Percentiles rank a stretch among this genome's conserved stretches.
These are phyloP conservation scores for Choiromyces venosus DNA, from an alignment of 495 filamentous ascomycete species.

Conservation along the genomic window DNA sequence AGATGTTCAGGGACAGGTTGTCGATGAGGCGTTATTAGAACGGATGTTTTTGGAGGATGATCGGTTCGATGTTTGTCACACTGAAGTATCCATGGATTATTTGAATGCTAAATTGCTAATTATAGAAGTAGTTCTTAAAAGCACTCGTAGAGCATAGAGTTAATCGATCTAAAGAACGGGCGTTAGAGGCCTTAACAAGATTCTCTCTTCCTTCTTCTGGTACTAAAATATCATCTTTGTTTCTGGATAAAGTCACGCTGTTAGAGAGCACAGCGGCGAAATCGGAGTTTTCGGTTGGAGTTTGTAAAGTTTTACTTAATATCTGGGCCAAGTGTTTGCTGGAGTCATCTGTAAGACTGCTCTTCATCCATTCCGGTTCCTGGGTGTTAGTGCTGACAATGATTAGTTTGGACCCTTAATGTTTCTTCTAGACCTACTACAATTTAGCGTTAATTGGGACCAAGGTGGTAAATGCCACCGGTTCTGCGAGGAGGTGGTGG, in stretches of 20 bases:
- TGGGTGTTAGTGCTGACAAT: slow-evolving; percentile 23
- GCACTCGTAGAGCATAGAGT: slow-evolving; percentile 55
- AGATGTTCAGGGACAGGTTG: slow-evolving; percentile 16
- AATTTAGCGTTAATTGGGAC: slow-evolving; percentile 53
- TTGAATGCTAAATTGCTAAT: neutral
- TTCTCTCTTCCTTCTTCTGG: slow-evolving; percentile 54
- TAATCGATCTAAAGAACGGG: slow-evolving; percentile 48
- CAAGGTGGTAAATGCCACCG: slow-evolving; percentile 46
- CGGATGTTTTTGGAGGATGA: slow-evolving; percentile 42
- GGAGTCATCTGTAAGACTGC: slow-evolving; percentile 52
- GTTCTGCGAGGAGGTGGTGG: slow-evolving; percentile 52
- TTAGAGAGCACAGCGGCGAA: slow-evolving; percentile 40
- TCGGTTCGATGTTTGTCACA: slow-evolving; percentile 39
- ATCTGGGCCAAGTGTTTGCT: slow-evolving; percentile 60
- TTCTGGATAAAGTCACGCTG: slow-evolving; percentile 52
- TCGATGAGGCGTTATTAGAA: slow-evolving; percentile 41
- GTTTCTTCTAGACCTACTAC: slow-evolving; percentile 54
- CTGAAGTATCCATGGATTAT: neutral
- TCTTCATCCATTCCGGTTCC: slow-evolving; percentile 1
- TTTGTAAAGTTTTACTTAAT: slow-evolving; percentile 51
- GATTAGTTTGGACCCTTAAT: slow-evolving; percentile 52
- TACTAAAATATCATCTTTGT: slow-evolving; percentile 52
- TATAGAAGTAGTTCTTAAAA: slow-evolving; percentile 50
- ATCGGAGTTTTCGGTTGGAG: slow-evolving; percentile 50
- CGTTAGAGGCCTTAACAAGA: slow-evolving; percentile 52